Base-by-base conservation (phyloP, 2,329 filamentous ascomycete genomes). In the Colletotrichum gigasporum region DNA sequence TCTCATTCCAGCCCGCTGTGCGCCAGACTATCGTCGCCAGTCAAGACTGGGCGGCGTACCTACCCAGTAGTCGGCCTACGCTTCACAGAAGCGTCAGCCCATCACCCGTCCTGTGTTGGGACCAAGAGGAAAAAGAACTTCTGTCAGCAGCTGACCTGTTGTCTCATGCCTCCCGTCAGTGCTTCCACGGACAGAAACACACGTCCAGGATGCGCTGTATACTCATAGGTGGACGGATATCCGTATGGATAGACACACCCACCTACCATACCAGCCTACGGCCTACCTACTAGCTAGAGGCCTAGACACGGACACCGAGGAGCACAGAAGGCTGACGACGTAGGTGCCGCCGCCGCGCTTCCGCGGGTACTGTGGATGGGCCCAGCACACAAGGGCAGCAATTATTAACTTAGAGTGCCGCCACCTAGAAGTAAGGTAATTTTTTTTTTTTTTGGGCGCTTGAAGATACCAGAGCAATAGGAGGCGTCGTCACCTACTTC, bases 401-500 rank as follows among this genome's bases (percentile, higher is more conserved):
- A n/a, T 39, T 11, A 26, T 24, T 30, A 22, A 30, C n/a, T 35
- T 16, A 18, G 22, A 26, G 37, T 24, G 44, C 6, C 16, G 24
- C 39, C 11, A n/a, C n/a, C n/a, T n/a, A n/a, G n/a, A n/a, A n/a
- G n/a, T n/a, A n/a, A n/a, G 37, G 42, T 45, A 30, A 30, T 54
- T n/a, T n/a, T 12, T 16, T 12, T n/a, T 22, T 41, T 54, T 26
- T 53, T 42, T 54, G n/a, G 53, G 24, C 50, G 54, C 54, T 50
- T 50, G 54, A 44, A 58, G 47, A 30, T 56, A 56, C 41, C 41
- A 28, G 22, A 42, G 14, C 44, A 22, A 28, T n/a, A 28, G 42
- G 18, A 55, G 56, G 41, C 35, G 50, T 62, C 62, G 56, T 62
- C 62, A 32, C 50, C 48, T 61, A n/a, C 54, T 26, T 26, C 16